Percentiles rank a stretch among this genome's conserved stretches.
Conservation (phyloP, 257 asterid genomes). For the Knoxia roxburghii region DNA sequence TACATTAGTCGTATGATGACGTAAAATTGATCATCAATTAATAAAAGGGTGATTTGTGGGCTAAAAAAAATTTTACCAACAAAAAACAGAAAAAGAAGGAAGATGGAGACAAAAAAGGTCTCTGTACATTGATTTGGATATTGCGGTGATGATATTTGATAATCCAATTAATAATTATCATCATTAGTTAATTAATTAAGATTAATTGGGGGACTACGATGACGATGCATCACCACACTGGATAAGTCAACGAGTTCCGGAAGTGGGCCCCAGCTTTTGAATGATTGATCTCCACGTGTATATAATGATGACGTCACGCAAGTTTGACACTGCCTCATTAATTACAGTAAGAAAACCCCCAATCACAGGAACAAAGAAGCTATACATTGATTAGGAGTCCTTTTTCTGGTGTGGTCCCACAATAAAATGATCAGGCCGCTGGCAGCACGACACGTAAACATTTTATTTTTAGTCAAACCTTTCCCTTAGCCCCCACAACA, state of each 20-base stretch:
- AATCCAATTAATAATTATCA: no score
- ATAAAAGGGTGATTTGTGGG: no score
- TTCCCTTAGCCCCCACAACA: constrained; percentile 3
- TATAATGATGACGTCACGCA: constrained; percentile 20
- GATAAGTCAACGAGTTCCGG: constrained; percentile 5
- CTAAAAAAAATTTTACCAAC: no score
- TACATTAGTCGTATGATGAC: no score
- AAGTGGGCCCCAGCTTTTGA: neutral
- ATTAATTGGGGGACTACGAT: neutral
- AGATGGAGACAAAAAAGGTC: no score
- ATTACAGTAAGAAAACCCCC: constrained; percentile 30
- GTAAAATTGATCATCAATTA: no score
- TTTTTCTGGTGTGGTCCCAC: constrained; percentile 29
- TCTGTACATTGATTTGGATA: no score
- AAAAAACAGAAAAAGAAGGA: no score
- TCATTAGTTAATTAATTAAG: no score
- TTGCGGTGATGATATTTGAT: no score
- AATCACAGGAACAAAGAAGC: neutral
- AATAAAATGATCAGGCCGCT: constrained; percentile 8
- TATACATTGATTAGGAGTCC: no score
- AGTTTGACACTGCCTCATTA: constrained; percentile 24
- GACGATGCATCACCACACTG: neutral
- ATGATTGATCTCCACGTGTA: constrained; percentile 38
- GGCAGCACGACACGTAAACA: constrained; percentile 32
- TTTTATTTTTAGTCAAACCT: constrained; percentile 31